These are phyloP conservation scores for Phoenix roebelenii DNA, from an alignment of 176 grass and related monocot genomes.

Conservation along the genomic window DNA sequence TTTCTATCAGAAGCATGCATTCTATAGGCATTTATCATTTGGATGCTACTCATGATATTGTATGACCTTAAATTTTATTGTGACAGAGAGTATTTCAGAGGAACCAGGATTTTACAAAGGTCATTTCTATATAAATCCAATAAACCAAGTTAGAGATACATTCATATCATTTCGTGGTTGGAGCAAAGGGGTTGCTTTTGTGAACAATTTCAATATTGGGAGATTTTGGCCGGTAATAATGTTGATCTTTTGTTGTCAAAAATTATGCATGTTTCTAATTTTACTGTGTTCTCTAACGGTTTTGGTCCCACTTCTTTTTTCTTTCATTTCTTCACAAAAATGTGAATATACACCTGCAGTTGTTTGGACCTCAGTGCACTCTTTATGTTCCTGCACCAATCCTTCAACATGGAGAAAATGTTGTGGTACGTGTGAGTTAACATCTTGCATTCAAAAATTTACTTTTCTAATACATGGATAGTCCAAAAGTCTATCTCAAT, in stretches of 20 bases:
- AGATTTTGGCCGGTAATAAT: slow-evolving; percentile 90
- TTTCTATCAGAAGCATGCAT: no score
- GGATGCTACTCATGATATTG: no score
- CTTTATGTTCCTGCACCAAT: slow-evolving; percentile 81
- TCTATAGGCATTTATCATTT: no score
- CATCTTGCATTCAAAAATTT: background rate
- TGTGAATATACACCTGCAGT: slow-evolving; percentile 30
- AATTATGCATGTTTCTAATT: background rate
- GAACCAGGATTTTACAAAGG: slow-evolving; percentile 65
- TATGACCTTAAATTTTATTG: background rate
- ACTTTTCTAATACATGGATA: background rate
- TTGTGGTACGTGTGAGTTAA: slow-evolving; percentile 42
- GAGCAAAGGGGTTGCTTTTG: slow-evolving; percentile 92
- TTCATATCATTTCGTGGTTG: slow-evolving; percentile 93
- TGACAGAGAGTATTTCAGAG: slow-evolving; percentile 34
- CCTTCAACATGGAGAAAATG: slow-evolving; percentile 62
- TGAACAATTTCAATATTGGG: slow-evolving; percentile 93
- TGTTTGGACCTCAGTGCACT: slow-evolving; percentile 66
- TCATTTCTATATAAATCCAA: slow-evolving; percentile 42
- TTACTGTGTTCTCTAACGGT: no score
- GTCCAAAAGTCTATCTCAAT: background rate
- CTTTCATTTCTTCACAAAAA: slow-evolving; percentile 14
- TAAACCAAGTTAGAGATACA: slow-evolving; percentile 56
- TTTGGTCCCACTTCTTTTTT: slow-evolving; percentile 1
- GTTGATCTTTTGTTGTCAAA: slow-evolving; percentile 6